A percentile compares a stretch with the other conserved stretches of the same genome.
Conservation (phyloP, 1,139 yeast species). For the Scheffersomyces titani region DNA sequence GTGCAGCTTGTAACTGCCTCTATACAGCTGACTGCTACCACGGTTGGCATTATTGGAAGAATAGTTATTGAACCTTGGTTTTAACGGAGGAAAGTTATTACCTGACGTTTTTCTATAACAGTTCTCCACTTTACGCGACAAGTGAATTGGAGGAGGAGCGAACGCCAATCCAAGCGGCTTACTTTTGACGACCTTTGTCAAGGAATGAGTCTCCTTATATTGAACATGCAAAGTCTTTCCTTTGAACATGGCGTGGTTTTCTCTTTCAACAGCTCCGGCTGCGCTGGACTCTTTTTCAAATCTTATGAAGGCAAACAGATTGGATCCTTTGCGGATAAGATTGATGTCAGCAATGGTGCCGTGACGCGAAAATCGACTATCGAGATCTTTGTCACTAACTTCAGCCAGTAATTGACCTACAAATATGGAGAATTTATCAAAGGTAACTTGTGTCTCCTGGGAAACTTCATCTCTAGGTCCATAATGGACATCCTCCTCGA, state of each 20-base stretch:
- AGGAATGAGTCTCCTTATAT: conserved; percentile 61
- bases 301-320: conserved; percentile 72
- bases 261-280: conserved; percentile 78
- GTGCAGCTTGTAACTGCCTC: background rate
- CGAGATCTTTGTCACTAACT: conserved; percentile 56
- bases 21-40: conserved; percentile 3
- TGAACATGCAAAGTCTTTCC: conserved; percentile 82
- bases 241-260: conserved; percentile 74
- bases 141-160: conserved; percentile 77
- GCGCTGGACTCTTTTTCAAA: conserved; percentile 70
- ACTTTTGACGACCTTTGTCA: conserved; percentile 6
- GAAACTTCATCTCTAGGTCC: conserved; percentile 8
- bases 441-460: conserved; percentile 19
- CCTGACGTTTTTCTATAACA: conserved; percentile 1
- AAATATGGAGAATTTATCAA: conserved; percentile 73
- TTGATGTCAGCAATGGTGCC: conserved; percentile 59
- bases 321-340: conserved; percentile 50
- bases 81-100: background rate
- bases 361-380: conserved; percentile 61
- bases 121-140: conserved; percentile 25
- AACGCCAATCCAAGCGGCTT: conserved; percentile 40
- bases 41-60: conserved; percentile 15
- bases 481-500: conserved; percentile 36
- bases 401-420: conserved; percentile 67
- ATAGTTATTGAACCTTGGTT: conserved; percentile 9